Evolutionary conservation across 768 basidiomycete species (phyloP).

Genomic region (Arthromyces matolae): DNA sequence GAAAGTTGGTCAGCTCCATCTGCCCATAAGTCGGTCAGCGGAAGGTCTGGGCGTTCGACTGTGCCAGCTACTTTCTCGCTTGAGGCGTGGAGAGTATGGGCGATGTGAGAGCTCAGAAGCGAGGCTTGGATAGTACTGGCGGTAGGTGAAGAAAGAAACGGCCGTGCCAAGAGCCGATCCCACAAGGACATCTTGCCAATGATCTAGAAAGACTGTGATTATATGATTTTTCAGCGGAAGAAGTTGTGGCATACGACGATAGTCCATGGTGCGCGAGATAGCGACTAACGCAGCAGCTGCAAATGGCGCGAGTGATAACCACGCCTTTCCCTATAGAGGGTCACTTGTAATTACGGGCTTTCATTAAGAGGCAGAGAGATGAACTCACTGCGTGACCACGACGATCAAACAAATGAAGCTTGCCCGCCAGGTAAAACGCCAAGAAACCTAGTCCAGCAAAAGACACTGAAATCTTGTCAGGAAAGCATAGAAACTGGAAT

Average conservation of each 20-base stretch:
- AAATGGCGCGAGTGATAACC: slow-evolving; percentile 78
- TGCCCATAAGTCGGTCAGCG: slow-evolving; percentile 33
- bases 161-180: slow-evolving; percentile 73
- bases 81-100: slow-evolving; percentile 69
- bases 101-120: slow-evolving; percentile 56
- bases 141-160: slow-evolving; percentile 72
- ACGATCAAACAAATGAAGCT: slow-evolving; percentile 85
- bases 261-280: slow-evolving; percentile 89
- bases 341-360: slow-evolving; percentile 9
- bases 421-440: slow-evolving; percentile 85
- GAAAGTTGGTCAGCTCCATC: slow-evolving; percentile 22
- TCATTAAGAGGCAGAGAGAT: background rate
- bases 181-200: slow-evolving; percentile 88
- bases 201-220: slow-evolving; percentile 46
- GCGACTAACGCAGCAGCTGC: slow-evolving; percentile 75
- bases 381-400: slow-evolving; percentile 63
- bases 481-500: background rate
- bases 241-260: slow-evolving; percentile 59
- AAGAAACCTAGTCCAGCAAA: slow-evolving; percentile 93
- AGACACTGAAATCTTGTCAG: slow-evolving; percentile 51
- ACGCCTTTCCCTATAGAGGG: slow-evolving; percentile 62
- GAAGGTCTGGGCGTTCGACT: slow-evolving; percentile 28
- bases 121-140: slow-evolving; percentile 83
- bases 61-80: slow-evolving; percentile 39
- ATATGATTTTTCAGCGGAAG: background rate